A percentile compares a stretch with the other conserved stretches of the same genome.
Conservation (phyloP, 176 grass and related monocot genomes). For the Olyra latifolia region DNA sequence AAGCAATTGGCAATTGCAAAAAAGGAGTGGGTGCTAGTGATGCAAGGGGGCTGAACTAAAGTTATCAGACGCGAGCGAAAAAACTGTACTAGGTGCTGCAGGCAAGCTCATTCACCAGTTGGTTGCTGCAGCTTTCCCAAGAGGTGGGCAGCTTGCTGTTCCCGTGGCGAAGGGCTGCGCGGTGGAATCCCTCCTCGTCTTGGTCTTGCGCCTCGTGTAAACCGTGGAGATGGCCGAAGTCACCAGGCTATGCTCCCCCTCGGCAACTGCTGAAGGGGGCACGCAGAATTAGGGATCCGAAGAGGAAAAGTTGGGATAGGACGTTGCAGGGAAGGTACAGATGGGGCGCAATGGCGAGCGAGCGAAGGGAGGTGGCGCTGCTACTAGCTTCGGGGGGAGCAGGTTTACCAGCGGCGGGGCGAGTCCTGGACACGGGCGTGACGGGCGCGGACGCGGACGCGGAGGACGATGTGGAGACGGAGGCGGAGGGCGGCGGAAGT, state of each 20-base stretch:
- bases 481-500: not conserved
- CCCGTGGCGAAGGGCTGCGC: not conserved
- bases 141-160: slow-evolving; percentile 47
- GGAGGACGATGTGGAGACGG: not conserved
- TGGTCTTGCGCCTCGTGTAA: slow-evolving; percentile 26
- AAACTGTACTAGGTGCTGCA: not conserved
- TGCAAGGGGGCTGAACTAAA: not conserved
- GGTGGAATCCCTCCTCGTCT: not conserved
- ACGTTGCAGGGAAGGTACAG: not conserved
- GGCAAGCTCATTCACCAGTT: not conserved
- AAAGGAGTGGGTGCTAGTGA: too few species aligned
- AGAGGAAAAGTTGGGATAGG: not conserved
- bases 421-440: slow-evolving; percentile 36
- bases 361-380: not conserved
- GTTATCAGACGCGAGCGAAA: not conserved
- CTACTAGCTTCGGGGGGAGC: not conserved
- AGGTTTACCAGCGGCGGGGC: not conserved
- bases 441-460: not conserved
- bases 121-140: not conserved
- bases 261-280: not conserved
- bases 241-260: not conserved
- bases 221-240: slow-evolving; percentile 39
- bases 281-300: not conserved
- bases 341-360: not conserved
- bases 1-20: not conserved